Conservation (phyloP, 176 grass and related monocot genomes). For the Otatea glauca region DNA sequence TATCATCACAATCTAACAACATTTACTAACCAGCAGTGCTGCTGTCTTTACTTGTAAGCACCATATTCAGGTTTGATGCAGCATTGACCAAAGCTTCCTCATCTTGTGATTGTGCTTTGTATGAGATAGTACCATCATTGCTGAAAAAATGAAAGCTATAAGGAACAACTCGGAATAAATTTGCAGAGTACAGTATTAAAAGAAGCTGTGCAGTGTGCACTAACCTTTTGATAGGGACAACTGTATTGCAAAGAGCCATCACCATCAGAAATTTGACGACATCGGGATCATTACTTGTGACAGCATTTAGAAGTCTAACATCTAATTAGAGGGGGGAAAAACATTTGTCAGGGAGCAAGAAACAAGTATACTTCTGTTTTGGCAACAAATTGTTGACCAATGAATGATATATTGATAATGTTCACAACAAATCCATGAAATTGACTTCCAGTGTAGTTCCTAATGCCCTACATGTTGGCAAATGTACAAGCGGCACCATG, state of each 20-base stretch:
- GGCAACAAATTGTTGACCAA: background rate
- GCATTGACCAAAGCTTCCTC: conserved; percentile 93
- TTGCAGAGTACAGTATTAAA: conserved; percentile 3
- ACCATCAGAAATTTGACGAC: conserved; percentile 80
- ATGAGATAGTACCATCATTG: conserved; percentile 58
- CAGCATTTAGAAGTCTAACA: conserved; percentile 71
- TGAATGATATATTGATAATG: conserved; percentile 14
- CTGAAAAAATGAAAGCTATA: conserved; percentile 51
- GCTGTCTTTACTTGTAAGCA: conserved; percentile 72
- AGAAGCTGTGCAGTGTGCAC: background rate
- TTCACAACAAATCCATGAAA: conserved; percentile 29
- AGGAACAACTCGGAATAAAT: conserved; percentile 15
- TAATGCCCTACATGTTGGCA: conserved; percentile 12
- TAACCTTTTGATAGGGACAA: conserved; percentile 81
- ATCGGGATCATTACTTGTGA: conserved; percentile 72
- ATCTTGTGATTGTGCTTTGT: conserved; percentile 97
- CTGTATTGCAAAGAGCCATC: conserved; percentile 96
- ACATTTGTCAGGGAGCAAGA: conserved; percentile 40
- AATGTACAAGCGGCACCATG: background rate
- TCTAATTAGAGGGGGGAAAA: conserved; percentile 67
- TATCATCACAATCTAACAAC: conserved; percentile 22
- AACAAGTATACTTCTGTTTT: conserved; percentile 22
- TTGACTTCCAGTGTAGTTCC: background rate
- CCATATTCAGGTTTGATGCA: conserved; percentile 76
- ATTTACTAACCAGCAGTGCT: conserved; percentile 64